Base-by-base conservation (phyloP, 306 rosid species). In the Trifolium fragiferum region DNA sequence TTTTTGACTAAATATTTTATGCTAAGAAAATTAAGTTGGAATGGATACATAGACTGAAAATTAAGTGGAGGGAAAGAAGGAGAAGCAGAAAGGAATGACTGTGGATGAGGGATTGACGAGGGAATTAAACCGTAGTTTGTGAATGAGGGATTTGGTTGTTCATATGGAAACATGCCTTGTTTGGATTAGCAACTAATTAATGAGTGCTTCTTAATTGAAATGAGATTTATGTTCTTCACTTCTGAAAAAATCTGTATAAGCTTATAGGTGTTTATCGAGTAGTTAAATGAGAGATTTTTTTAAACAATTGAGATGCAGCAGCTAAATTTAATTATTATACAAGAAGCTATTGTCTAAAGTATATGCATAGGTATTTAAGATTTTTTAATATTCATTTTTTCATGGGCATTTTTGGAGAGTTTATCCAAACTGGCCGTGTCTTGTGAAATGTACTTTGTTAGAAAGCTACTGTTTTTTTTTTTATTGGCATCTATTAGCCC, bases 81-180 rank as follows among this genome's bases (percentile, higher is more conserved):
- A 0, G 16, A 50, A 27, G 46, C 16, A 10, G 62, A 71, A 41
- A 32, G 20, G 66, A 46, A 35, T 66, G 63, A 2, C 19, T 75
- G 68, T 35, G 38, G 7, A 35, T 1, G 68, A 46, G 57, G 78
- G 81, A 49, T 55, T 38, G 66, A n/a, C 5, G 7, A 43, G 53
- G 71, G 54, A 21, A 21, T 60, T 49, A 19, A 68, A 75, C 47
- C n/a, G 43, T 66, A 61, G 68, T 73, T 73, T 68, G 35, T 68
- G 71, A 74, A 35, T 6, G 67, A 51, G 50, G 76, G 76, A 75
- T 67, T 67, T 53, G 66, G 20, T 19, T 83, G 35, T 62, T 72
- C 37, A 20, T 43, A 43, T 21, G 49, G 50, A 33, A 58, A 53
- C 59, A n/a, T 8, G 64, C 38, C 35, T 1, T 3, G 37, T 30